Base-by-base conservation (phyloP, 176 grass and related monocot species). In the Eremochloa ophiuroides region DNA sequence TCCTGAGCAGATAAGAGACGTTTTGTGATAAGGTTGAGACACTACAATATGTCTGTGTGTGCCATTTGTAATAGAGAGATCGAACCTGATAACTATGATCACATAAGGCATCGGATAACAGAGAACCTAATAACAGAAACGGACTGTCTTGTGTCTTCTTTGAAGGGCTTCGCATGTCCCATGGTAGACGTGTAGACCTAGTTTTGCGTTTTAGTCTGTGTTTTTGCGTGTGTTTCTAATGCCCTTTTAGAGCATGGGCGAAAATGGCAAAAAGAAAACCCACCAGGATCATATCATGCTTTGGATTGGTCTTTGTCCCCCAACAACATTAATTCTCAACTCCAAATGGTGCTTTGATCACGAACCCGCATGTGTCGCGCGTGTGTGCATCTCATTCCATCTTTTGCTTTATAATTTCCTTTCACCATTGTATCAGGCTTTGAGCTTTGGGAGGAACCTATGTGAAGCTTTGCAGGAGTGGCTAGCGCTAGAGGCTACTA, bases 1-100 rank as follows among this genome's bases (percentile, higher is more conserved):
- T 62, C 30, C 68, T 70, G 72, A 81, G 63, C 51, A 70, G 72
- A 76, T 81, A 87, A 76, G 64, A 70, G 31, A 50, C 17, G 39
- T 10, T 44, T 75, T 66, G 40, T 71, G 72, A 82, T 70, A 76
- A 51, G 79, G 69, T 71, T 30, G 60, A n/a, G 22, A 56, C 12
- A 61, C 66, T 67, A 51, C 48, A 82, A 39, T 70, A 39, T 76
- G 51, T 23, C 41, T 10, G 31, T 53, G 22, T 56, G 20, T 12
- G 51, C 64, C 39, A 76, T 70, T 76, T 30, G 51, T 69, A 82
- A 50, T 50, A 76, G 17, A 81, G n/a, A n/a, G n/a, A n/a, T n/a
- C n/a, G 46, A 70, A 62, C 51, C 62, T 74, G 61, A 63, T n/a
- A 42, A 31, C 29, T 56, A 46, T 56, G 44, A 38, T 69, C 30